These are phyloP conservation scores for Rhododendron griersonianum DNA, from an alignment of 148 eudicot species.

Conservation along the genomic window DNA sequence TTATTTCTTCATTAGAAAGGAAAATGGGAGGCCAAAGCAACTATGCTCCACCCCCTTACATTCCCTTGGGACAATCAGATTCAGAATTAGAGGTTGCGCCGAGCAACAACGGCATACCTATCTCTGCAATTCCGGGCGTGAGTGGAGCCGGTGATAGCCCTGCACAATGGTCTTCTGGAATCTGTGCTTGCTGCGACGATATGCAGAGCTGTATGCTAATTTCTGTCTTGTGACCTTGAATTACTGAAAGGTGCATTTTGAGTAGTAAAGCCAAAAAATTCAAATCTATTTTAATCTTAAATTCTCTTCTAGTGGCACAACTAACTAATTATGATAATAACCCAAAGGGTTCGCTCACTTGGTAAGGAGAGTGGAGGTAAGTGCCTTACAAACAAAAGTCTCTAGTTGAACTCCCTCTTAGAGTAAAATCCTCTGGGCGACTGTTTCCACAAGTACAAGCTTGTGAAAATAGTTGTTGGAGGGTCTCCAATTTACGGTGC, in stretches of 20 bases:
- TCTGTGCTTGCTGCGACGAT: slow-evolving; percentile 96
- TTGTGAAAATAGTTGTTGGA: not conserved
- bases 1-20: not conserved
- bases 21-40: slow-evolving; percentile 46
- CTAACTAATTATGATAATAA: not conserved
- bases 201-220: slow-evolving; percentile 88
- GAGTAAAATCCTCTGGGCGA: not conserved
- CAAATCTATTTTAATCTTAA: not conserved
- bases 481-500: not conserved
- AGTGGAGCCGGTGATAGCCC: slow-evolving; percentile 19
- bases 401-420: not conserved
- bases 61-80: slow-evolving; percentile 69
- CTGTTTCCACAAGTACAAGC: not conserved
- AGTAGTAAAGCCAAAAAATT: slow-evolving; percentile 20
- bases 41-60: slow-evolving; percentile 75
- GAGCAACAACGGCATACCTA: slow-evolving; percentile 13
- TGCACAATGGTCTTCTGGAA: slow-evolving; percentile 87
- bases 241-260: slow-evolving; percentile 52
- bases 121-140: slow-evolving; percentile 11
- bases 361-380: not conserved
- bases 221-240: slow-evolving; percentile 65
- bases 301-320: not conserved
- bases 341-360: not conserved
- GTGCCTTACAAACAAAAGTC: not conserved
- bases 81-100: slow-evolving; percentile 29